Conservation (phyloP, 345 rosid genomes). For the Carallia pectinifolia region DNA sequence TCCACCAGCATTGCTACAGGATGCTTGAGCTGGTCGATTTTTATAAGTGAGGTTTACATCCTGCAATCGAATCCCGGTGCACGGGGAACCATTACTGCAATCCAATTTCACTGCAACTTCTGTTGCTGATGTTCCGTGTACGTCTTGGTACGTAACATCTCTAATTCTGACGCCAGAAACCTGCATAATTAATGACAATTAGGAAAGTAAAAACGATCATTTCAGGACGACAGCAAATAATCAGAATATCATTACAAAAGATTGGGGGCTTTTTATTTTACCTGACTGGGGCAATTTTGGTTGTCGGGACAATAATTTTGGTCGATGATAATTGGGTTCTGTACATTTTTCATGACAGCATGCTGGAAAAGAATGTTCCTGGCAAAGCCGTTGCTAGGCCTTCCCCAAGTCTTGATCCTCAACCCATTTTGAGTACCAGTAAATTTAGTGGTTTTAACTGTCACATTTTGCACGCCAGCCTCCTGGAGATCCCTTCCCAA, state of each 20-base stretch:
- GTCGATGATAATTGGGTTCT: slow-evolving; percentile 23
- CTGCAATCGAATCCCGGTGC: slow-evolving; percentile 47
- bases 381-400: slow-evolving; percentile 24
- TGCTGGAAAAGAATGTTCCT: slow-evolving; percentile 20
- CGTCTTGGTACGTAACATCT: slow-evolving; percentile 58
- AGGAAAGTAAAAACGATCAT: background rate
- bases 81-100: slow-evolving; percentile 59
- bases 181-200: slow-evolving; percentile 18
- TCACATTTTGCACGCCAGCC: slow-evolving; percentile 28
- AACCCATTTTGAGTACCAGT: slow-evolving; percentile 23
- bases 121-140: slow-evolving; percentile 65
- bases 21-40: slow-evolving; percentile 41
- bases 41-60: slow-evolving; percentile 47
- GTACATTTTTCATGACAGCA: slow-evolving; percentile 14
- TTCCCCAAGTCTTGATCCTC: slow-evolving; percentile 31
- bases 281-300: slow-evolving; percentile 25
- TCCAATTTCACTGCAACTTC: slow-evolving; percentile 51
- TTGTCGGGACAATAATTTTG: slow-evolving; percentile 25
- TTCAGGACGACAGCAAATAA: background rate
- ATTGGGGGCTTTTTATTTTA: background rate
- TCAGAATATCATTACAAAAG: background rate
- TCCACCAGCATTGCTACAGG: slow-evolving; percentile 58
- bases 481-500: slow-evolving; percentile 21
- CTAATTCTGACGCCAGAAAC: slow-evolving; percentile 64
- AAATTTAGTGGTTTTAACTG: slow-evolving; percentile 18